Conservation (phyloP, 2,329 filamentous ascomycete species). For the Botrytis deweyae region DNA sequence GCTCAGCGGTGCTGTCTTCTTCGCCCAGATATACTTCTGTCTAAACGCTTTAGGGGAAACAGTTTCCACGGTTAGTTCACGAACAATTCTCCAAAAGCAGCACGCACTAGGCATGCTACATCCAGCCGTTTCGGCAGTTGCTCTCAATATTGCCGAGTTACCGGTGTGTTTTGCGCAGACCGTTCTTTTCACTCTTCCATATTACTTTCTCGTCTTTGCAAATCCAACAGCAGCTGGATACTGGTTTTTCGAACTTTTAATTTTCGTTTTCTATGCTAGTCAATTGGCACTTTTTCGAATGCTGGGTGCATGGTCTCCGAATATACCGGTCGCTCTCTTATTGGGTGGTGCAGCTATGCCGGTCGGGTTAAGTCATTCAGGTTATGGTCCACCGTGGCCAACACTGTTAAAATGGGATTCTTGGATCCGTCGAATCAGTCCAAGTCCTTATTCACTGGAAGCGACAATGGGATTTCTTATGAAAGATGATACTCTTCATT, state of each 20-base stretch:
- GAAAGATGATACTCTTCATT: background rate
- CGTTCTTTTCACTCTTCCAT: background rate
- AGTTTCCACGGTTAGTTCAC: background rate
- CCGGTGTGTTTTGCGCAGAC: constrained; percentile 1
- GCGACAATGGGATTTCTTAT: background rate
- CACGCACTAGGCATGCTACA: background rate
- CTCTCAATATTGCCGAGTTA: background rate
- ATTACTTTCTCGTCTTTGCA: background rate
- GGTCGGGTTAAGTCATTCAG: background rate
- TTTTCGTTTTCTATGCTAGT: background rate
- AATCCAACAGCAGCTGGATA: background rate
- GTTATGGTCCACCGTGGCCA: background rate
- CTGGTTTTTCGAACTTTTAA: background rate
- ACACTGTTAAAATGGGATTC: background rate
- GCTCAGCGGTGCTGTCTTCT: background rate
- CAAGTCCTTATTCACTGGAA: background rate
- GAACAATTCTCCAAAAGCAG: background rate
- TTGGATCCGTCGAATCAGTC: background rate
- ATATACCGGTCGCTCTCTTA: background rate
- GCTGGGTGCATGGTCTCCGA: background rate
- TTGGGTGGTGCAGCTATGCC: background rate
- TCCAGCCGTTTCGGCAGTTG: background rate
- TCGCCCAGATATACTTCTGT: background rate
- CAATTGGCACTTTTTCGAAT: constrained; percentile 1
- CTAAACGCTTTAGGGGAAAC: background rate